phyloP scores from a whole-genome alignment of 2,329 filamentous ascomycete species.

The Hymenoscyphus salicellus region DNA sequence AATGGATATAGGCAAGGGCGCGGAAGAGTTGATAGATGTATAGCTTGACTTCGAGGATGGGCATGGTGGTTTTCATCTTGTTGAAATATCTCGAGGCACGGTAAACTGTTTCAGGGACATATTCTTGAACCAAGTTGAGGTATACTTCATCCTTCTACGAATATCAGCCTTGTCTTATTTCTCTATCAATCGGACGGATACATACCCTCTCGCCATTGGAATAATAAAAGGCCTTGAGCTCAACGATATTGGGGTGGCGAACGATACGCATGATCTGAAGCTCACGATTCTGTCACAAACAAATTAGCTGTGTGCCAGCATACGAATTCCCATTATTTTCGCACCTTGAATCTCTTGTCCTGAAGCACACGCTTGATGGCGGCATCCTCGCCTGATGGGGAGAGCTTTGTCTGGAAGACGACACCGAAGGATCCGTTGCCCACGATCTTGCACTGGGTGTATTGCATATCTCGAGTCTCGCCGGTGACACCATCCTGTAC shows the following conservation, averaged over 20 bases:
- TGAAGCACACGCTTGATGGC: conserved; percentile 98
- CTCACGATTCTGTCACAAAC: conserved; percentile 76
- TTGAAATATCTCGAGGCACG: conserved; percentile 98
- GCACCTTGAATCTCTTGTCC: conserved; percentile 99
- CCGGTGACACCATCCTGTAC: conserved; percentile 97
- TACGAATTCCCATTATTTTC: conserved; percentile 18
- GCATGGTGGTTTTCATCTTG: conserved; percentile 99
- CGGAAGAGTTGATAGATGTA: conserved; percentile 99
- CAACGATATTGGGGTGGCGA: conserved; percentile 96
- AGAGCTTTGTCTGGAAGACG: conserved; percentile 98
- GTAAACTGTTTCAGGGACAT: conserved; percentile 97
- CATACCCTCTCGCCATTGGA: conserved; percentile 95
- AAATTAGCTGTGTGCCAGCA: conserved; percentile 33
- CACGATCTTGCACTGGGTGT: conserved; percentile 99
- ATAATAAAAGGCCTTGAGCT: conserved; percentile 99
- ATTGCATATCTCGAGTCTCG: conserved; percentile 94
- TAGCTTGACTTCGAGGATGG: conserved; percentile 95
- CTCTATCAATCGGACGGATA: conserved; percentile 34
- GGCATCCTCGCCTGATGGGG: conserved; percentile 95
- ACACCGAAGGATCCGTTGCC: conserved; percentile 98
- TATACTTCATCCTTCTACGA: conserved; percentile 94
- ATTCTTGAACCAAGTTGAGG: conserved; percentile 96
- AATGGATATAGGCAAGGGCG: conserved; percentile 97
- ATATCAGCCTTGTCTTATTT: conserved; percentile 13
- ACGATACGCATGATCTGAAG: conserved; percentile 99